Base-by-base conservation (phyloP, 1,139 yeast species). In the Diutina rugosa region DNA sequence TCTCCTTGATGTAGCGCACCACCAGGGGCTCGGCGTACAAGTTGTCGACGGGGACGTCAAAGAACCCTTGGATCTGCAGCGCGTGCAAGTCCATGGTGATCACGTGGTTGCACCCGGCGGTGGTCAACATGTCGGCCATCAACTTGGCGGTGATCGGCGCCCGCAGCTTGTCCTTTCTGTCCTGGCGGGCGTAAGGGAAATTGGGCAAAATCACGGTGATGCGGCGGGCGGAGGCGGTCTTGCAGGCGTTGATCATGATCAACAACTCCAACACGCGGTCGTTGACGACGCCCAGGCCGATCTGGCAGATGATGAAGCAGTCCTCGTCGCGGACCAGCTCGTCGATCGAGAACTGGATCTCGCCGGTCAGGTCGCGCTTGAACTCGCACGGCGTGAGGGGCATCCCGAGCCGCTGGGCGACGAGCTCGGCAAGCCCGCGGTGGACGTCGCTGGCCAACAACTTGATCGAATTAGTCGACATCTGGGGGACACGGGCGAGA, bases 81-180 rank as follows among this genome's bases (percentile, higher is more conserved):
- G 93, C 99, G 67, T 93, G 99, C 59, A 95, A 77, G 67, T 95
- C 99, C 98, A 93, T 91, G 10, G 99, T 93, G 61, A 95, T 90
- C 60, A 93, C 84, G 64, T 95, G 91, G 70, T 95, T 96, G 1
- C 98, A 97, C 44, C 99, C 99, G 0, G 99, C 96, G 4, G 95
- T 84, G 12, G 90, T 87, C 61, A 95, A 74, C 61, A 93, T 72
- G 64, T 90, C 87, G 51, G 99, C 98, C 60, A 95, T 82, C 60
- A 87, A 72, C 66, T 87, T 86, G 38, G 95, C 93, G 16, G 93
- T 85, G 58, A 87, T 85, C 45, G 95, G 91, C 6, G 91, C 93
- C 67, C 95, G 77, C 48, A 87, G 81, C 67, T 86, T 86, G 65
- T 87, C 93, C 69, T 87, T 87, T 68, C 87, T 82, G 65, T 87